Percentiles rank a stretch among this genome's conserved stretches.
These are phyloP conservation scores for Colletotrichum spinosum DNA, from an alignment of 2,329 filamentous ascomycete genomes.

Conservation along the genomic window DNA sequence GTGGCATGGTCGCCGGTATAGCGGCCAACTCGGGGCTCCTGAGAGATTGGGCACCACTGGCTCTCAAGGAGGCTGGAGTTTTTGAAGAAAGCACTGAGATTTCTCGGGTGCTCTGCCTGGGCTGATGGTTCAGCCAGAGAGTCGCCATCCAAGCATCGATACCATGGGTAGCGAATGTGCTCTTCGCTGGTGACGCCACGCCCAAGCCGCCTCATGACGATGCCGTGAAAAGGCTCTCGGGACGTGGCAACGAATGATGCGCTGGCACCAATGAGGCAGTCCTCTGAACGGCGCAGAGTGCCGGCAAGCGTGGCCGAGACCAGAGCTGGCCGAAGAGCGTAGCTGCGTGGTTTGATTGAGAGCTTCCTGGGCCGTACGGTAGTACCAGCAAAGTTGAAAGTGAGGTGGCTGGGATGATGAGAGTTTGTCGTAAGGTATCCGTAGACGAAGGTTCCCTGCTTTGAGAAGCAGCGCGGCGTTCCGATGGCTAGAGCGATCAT, in stretches of 20 bases:
- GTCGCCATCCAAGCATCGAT: background rate
- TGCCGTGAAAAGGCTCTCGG: background rate
- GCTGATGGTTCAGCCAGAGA: background rate
- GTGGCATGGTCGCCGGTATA: conserved; percentile 43
- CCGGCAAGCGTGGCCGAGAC: conserved; percentile 17
- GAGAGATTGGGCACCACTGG: background rate
- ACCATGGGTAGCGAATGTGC: background rate
- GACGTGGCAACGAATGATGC: conserved; percentile 10
- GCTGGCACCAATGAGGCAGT: conserved; percentile 38
- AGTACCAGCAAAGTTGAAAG: conserved; percentile 30
- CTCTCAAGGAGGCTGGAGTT: conserved; percentile 1
- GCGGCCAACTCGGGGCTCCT: conserved; percentile 40
- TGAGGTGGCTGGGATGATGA: conserved; percentile 42
- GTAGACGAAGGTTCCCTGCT: conserved; percentile 27
- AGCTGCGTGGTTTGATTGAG: background rate
- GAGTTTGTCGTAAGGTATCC: conserved; percentile 2
- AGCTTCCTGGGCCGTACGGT: background rate
- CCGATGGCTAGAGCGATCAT: conserved; percentile 28
- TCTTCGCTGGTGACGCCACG: background rate
- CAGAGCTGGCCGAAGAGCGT: background rate
- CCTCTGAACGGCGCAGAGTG: background rate
- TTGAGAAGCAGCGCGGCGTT: conserved; percentile 28
- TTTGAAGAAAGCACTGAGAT: too few relatives aligned
- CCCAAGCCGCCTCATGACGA: background rate
- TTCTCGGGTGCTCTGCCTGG: too few relatives aligned